Conservation (phyloP, 2,329 filamentous ascomycete species). For the Diaporthe batatas region DNA sequence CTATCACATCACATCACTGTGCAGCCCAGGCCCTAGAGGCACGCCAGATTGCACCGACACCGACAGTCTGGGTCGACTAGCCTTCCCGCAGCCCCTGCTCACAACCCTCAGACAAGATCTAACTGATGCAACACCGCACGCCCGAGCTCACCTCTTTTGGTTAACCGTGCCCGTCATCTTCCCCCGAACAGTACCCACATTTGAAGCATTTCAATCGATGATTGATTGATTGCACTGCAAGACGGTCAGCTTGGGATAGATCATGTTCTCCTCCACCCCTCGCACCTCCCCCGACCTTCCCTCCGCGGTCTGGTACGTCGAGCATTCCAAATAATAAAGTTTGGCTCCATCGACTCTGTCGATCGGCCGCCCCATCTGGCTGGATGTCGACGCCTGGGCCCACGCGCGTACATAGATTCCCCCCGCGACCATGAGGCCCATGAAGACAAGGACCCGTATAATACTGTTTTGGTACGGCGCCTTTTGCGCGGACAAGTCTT, state of each 20-base stretch:
- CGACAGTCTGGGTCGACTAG: constrained; percentile 42
- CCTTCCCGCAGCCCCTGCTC: constrained; percentile 43
- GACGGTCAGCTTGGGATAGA: constrained; percentile 21
- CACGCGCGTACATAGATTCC: neutral
- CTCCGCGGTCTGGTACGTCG: constrained; percentile 5
- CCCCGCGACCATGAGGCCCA: neutral
- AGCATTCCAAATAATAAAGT: constrained; percentile 22
- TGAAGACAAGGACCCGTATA: constrained; percentile 5
- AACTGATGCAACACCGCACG: constrained; percentile 31
- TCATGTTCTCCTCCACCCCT: neutral
- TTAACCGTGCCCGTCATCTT: constrained; percentile 3
- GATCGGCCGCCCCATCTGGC: constrained; percentile 22
- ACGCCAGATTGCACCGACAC: constrained; percentile 33
- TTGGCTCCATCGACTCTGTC: constrained; percentile 1
- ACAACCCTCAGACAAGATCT: constrained; percentile 37
- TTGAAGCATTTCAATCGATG: constrained; percentile 9
- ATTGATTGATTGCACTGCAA: constrained; percentile 15
- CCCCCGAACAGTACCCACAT: constrained; percentile 19
- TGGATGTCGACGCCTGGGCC: constrained; percentile 9
- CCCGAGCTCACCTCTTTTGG: constrained; percentile 11
- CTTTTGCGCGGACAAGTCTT: constrained; percentile 5
- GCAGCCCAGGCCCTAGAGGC: constrained; percentile 8
- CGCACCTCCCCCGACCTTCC: neutral
- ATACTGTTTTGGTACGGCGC: neutral
- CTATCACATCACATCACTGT: constrained; percentile 22